Conservation (phyloP, 2,329 filamentous ascomycete species). For the Fusarium sp. region DNA sequence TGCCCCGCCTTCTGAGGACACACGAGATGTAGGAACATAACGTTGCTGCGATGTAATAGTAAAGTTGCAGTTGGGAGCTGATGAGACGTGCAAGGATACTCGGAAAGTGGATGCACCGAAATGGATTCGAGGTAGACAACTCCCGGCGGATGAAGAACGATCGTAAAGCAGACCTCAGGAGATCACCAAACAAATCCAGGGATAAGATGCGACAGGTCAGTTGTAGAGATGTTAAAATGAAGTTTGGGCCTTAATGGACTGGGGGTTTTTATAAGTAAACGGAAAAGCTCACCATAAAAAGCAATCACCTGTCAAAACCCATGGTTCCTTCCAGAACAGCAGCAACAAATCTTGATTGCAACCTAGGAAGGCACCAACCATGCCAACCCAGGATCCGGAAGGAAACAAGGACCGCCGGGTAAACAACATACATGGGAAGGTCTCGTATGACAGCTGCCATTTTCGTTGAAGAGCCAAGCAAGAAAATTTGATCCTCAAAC, state of each 20-base stretch:
- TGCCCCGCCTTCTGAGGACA: constrained; percentile 18
- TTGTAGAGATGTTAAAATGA: neutral
- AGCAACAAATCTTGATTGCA: neutral
- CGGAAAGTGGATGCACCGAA: constrained; percentile 12
- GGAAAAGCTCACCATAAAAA: constrained; percentile 2
- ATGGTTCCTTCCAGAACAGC: constrained; percentile 30
- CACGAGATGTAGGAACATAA: constrained; percentile 17
- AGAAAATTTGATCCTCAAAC: neutral
- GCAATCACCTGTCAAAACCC: constrained; percentile 10
- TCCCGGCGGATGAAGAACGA: neutral
- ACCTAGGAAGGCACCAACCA: neutral
- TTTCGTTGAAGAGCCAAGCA: neutral
- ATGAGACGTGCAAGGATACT: neutral
- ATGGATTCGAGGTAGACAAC: neutral
- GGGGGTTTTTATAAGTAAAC: neutral
- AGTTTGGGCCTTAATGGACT: neutral
- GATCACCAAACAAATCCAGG: neutral
- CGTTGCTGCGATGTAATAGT: neutral
- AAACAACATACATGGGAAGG: neutral
- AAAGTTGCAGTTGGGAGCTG: neutral
- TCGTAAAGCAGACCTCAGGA: neutral
- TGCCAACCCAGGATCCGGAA: neutral
- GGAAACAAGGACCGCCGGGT: neutral
- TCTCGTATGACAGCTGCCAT: constrained; percentile 27
- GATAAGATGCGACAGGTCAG: neutral